phyloP scores from a whole-genome alignment of 2,329 filamentous ascomycete species.

The Botrytis galanthina region DNA sequence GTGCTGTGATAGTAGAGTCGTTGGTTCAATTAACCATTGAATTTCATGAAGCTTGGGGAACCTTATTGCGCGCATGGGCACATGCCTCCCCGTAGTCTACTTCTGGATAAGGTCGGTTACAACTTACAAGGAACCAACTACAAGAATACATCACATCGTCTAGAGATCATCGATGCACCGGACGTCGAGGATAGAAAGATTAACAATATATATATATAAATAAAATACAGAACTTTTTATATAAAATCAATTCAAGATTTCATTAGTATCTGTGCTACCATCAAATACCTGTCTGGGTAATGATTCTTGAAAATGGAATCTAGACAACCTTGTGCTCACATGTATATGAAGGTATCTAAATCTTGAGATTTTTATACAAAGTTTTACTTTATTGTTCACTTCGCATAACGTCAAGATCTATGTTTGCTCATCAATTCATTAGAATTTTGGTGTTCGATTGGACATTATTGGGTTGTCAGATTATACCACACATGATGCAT shows the following conservation, averaged over 20 bases:
- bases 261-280: background rate
- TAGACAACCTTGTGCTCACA: background rate
- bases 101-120: conserved; percentile 14
- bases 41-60: conserved; percentile 22
- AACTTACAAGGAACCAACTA: background rate
- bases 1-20: conserved; percentile 11
- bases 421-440: background rate
- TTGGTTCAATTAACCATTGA: conserved; percentile 11
- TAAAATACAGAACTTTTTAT: background rate
- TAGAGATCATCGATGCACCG: background rate
- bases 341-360: background rate
- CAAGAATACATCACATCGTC: background rate
- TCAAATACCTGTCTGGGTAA: background rate
- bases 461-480: too few species aligned
- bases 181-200: background rate
- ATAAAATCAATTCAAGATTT: background rate
- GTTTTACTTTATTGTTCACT: background rate
- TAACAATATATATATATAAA: background rate
- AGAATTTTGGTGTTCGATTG: background rate
- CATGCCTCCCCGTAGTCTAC: conserved; percentile 22
- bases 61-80: conserved; percentile 20
- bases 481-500: background rate
- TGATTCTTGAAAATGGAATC: background rate
- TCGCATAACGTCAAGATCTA: background rate
- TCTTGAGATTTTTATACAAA: background rate